A percentile compares a stretch with the other conserved stretches of the same genome.
Conservation (phyloP, 306 rosid species). For the Medicago arabica region DNA sequence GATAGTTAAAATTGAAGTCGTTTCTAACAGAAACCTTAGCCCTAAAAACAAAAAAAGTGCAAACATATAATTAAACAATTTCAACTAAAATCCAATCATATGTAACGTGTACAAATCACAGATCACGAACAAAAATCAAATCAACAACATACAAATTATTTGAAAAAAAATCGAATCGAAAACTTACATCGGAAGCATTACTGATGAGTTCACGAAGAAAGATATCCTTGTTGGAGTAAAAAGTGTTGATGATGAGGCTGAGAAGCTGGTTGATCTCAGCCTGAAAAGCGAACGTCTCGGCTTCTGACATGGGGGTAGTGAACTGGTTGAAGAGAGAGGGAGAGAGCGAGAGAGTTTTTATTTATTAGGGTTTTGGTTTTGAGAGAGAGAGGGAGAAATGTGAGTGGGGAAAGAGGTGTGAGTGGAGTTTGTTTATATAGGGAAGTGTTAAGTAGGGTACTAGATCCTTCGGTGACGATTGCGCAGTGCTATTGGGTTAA, state of each 20-base stretch:
- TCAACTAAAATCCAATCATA: not conserved
- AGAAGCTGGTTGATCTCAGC: constrained; percentile 98
- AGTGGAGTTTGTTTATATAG: constrained; percentile 29
- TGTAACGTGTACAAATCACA: not conserved
- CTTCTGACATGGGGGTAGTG: constrained; percentile 60
- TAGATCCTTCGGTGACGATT: constrained; percentile 65
- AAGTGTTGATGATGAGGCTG: constrained; percentile 92
- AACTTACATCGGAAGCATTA: constrained; percentile 80
- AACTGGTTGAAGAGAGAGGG: no score
- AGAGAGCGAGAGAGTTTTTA: not conserved
- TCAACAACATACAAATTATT: not conserved
- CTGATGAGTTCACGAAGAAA: constrained; percentile 92
- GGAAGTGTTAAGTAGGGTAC: constrained; percentile 59
- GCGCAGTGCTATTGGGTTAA: no score
- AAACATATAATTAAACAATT: not conserved
- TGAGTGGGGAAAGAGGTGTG: not conserved
- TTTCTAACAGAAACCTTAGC: no score
- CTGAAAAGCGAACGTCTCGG: constrained; percentile 90
- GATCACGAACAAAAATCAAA: not conserved
- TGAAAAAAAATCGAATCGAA: not conserved
- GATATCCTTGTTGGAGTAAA: constrained; percentile 98
- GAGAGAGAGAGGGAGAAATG: not conserved
- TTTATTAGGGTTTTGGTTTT: constrained; percentile 23
- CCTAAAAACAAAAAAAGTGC: no score
- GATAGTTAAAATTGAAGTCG: no score